A percentile compares a stretch with the other conserved stretches of the same genome.
Conservation (phyloP, 495 filamentous ascomycete species). For the Pyrenopolyporus hunteri region DNA sequence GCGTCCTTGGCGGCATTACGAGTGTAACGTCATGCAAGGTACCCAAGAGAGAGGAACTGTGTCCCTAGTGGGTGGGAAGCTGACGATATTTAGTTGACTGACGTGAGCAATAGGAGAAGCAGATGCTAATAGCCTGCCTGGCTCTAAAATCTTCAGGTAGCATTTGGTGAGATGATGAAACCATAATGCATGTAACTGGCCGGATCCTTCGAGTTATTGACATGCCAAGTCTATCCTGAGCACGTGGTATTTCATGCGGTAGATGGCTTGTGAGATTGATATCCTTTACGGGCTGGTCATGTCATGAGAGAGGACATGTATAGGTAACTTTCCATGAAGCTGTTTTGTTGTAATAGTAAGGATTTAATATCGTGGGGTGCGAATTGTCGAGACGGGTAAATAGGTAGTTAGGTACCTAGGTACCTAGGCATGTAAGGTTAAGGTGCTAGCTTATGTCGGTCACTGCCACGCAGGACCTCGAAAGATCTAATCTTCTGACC, state of each 20-base stretch:
- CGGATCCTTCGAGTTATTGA: conserved; percentile 28
- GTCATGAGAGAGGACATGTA: too few species aligned
- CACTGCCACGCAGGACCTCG: too few species aligned
- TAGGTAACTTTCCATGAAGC: background rate
- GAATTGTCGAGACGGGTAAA: too few species aligned
- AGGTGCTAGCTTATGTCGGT: too few species aligned
- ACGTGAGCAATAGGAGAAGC: conserved; percentile 29
- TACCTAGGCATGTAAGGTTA: too few species aligned
- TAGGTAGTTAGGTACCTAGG: background rate
- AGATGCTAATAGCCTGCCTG: conserved; percentile 6
- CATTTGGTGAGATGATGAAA: conserved; percentile 32
- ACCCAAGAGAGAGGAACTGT: conserved; percentile 14
- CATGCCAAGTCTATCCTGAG: conserved; percentile 14
- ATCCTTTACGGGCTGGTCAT: background rate
- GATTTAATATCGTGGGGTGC: too few species aligned
- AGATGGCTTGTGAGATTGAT: conserved; percentile 4
- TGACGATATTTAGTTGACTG: conserved; percentile 27
- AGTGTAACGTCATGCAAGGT: conserved; percentile 27
- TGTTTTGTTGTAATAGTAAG: background rate
- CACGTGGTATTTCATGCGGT: conserved; percentile 27
- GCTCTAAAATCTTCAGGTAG: conserved; percentile 18
- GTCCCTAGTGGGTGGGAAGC: conserved; percentile 11
- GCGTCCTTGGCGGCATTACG: background rate
- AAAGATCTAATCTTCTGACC: background rate
- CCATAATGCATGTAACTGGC: conserved; percentile 23